Percentiles rank a stretch among this genome's conserved stretches.
These are phyloP conservation scores for Thielaviopsis punctulata DNA, from an alignment of 2,329 filamentous ascomycete species.

Conservation along the genomic window DNA sequence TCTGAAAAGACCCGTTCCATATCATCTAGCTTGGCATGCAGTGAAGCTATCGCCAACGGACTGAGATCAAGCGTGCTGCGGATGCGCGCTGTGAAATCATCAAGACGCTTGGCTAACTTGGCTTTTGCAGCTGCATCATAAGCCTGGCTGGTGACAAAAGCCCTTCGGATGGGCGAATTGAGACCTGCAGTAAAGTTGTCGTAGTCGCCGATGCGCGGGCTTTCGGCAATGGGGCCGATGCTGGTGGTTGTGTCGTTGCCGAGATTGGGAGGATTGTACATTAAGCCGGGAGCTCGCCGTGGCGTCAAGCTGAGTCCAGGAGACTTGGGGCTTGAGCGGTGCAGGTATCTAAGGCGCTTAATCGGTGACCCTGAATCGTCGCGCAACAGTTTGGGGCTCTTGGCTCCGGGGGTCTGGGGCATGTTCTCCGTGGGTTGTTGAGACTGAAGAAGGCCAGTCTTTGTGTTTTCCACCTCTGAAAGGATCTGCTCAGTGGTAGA, in stretches of 20 bases:
- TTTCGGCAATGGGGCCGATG: neutral
- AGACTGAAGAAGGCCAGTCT: neutral
- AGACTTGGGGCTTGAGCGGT: neutral
- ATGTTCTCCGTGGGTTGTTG: neutral
- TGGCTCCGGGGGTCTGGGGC: neutral
- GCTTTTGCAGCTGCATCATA: slow-evolving; percentile 11
- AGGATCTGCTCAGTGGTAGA: neutral
- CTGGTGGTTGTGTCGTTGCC: neutral
- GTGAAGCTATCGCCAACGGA: slow-evolving; percentile 7
- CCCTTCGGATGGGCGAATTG: slow-evolving; percentile 5
- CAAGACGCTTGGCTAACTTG: slow-evolving; percentile 8
- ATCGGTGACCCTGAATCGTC: neutral
- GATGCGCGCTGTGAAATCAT: slow-evolving; percentile 7
- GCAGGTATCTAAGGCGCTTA: neutral
- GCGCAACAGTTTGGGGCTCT: neutral
- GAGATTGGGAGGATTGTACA: neutral
- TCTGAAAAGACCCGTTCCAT: slow-evolving; percentile 7
- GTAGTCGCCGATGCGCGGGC: neutral
- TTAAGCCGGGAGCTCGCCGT: neutral
- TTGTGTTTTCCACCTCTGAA: neutral
- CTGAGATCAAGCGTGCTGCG: slow-evolving; percentile 8
- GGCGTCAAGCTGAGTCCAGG: neutral
- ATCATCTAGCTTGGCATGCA: slow-evolving; percentile 10
- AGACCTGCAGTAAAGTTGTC: neutral
- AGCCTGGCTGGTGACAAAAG: slow-evolving; percentile 9